Percentiles rank a stretch among this genome's conserved stretches.
Conservation (phyloP, 2,329 filamentous ascomycete genomes). For the Botrytis hyacinthi region DNA sequence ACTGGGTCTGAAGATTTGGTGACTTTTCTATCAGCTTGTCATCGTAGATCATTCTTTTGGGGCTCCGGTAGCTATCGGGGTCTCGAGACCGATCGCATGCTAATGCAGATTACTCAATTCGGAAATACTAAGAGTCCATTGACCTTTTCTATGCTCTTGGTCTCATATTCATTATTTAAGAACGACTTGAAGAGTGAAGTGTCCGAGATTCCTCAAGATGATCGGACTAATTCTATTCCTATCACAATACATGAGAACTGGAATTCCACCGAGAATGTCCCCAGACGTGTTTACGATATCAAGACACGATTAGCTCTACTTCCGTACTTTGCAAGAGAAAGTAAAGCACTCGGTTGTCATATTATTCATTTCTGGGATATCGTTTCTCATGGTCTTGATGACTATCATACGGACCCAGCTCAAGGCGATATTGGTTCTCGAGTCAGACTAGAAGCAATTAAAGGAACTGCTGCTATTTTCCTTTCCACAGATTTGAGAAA, state of each 20-base stretch:
- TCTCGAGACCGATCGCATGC: neutral
- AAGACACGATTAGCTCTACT: conserved; percentile 56
- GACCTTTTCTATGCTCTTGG: conserved; percentile 51
- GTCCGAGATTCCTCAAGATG: neutral
- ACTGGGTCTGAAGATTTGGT: neutral
- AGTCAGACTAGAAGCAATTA: conserved; percentile 76
- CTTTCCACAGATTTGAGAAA: conserved; percentile 16
- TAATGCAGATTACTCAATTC: neutral
- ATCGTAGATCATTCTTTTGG: conserved; percentile 2
- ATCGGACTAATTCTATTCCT: conserved; percentile 34
- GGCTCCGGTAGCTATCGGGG: too few relatives aligned
- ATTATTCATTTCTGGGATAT: conserved; percentile 26
- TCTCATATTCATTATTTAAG: conserved; percentile 17
- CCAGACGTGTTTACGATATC: conserved; percentile 45
- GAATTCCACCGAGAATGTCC: conserved; percentile 32
- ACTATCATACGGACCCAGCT: conserved; percentile 83
- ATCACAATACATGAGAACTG: conserved; percentile 53
- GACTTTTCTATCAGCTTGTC: conserved; percentile 1
- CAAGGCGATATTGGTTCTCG: conserved; percentile 88
- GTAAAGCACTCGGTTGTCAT: conserved; percentile 39
- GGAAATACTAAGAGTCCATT: neutral
- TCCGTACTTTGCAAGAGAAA: conserved; percentile 49
- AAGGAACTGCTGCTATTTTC: conserved; percentile 56
- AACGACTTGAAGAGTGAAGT: conserved; percentile 1
- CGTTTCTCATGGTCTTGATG: conserved; percentile 65